Evolutionary conservation across 2,329 filamentous ascomycete genomes (phyloP), one percentile per base, ranked within the genome.

Genomic region (Trichoderma sp.): DNA sequence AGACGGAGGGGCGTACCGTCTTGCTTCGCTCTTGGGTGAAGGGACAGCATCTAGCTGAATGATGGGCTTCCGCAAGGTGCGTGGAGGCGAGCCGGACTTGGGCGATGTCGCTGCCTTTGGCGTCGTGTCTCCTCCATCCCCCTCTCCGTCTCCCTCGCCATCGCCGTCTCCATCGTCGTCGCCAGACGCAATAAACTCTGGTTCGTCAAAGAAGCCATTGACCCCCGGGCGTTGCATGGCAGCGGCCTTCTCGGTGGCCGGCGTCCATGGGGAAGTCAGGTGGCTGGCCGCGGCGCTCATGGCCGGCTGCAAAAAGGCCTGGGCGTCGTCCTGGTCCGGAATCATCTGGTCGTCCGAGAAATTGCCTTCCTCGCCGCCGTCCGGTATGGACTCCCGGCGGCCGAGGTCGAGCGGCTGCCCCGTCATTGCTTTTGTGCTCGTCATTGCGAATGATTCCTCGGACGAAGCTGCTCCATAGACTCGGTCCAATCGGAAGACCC

Each of bases 291-390:
- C 78, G 7, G 80, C 79, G 72, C 85, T 88, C 68, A 89, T 81
- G 26, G 85, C 80, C 2, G 85, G 84, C 71, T 86, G 85, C 57
- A 89, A 79, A 52, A 88, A 80, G 7, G 84, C 85, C 68, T 86
- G 83, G 5, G 83, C 85, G 68, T 84, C 84, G 70, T 87, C 84
- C 64, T 83, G 78, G 52, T 83, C 81, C 57, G 71, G 72, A 28
- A 75, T 69, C 19, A 72, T 71, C n/a, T 68, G 71, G 5, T 71
- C 70, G 28, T 73, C 68, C 7, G 65, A 67, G 1, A 68, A 24
- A 9, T 55, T 59, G 14, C 34, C 51, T n/a, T 69, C 68, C 4
- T 68, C 65, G 45, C 30, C 30, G 30, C 30, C 30, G 55, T 30
- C 21, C 39, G 10, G 4, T 30, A 30, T 30, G 30, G 34, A 48